A percentile compares a stretch with the other conserved stretches of the same genome.
phyloP scores from a whole-genome alignment of 1,284 basidiomycete species.

The Microstroma glucosiphilum region DNA sequence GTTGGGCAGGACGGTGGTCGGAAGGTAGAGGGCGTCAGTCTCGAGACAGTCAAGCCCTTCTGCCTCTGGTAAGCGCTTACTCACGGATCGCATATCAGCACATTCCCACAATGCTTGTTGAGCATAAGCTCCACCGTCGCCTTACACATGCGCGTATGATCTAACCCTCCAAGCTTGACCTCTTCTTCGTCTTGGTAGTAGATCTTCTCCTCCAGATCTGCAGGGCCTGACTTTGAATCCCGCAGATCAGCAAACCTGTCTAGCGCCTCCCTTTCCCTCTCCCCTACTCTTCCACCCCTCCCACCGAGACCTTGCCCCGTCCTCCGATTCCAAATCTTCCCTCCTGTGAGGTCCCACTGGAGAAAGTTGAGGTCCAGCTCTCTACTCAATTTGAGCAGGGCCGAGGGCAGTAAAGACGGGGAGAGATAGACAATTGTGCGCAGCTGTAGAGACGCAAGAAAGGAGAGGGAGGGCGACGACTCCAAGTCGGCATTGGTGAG shows the following conservation, averaged over 20 bases:
- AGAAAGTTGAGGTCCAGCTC: constrained; percentile 5
- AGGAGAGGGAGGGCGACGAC: neutral
- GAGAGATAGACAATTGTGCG: constrained; percentile 6
- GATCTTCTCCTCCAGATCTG: neutral
- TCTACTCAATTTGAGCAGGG: neutral
- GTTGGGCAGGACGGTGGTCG: too few species aligned
- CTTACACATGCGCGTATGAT: neutral
- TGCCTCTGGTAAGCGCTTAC: too few species aligned
- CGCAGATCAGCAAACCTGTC: neutral
- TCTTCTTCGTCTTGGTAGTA: neutral
- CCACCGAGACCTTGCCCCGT: neutral
- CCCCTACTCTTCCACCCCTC: neutral
- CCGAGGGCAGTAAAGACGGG: neutral
- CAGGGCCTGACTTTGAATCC: neutral
- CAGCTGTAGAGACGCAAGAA: neutral
- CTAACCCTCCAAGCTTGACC: neutral
- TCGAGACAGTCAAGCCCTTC: too few species aligned
- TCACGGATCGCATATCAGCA: constrained; percentile 2
- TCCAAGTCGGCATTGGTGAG: neutral
- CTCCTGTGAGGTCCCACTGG: constrained; percentile 2
- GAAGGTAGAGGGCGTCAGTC: too few species aligned
- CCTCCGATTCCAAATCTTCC: neutral
- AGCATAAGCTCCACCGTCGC: constrained; percentile 1
- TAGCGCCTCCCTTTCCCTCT: too few species aligned
- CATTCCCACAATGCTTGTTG: neutral